Evolutionary conservation across 306 rosid genomes (phyloP), one percentile per base, ranked within the genome.

Genomic region (Mimosa pudica): DNA sequence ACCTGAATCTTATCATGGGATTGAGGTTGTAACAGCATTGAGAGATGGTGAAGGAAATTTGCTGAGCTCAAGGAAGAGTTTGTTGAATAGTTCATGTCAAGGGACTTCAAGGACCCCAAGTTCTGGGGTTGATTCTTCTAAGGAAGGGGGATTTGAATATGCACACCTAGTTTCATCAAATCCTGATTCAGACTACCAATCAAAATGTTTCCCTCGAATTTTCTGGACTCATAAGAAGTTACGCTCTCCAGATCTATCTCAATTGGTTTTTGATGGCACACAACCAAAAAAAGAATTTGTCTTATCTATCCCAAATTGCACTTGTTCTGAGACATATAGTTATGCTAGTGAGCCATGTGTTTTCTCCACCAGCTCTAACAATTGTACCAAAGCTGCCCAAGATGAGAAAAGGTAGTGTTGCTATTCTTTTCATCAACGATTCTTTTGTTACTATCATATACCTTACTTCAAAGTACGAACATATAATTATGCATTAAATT

Each of bases 21-120:
- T 45, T 84, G 91, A 87, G 52, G 82, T 35, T 13, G 87, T 81
- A 61, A 80, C 83, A 13, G 85, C 89, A 20, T 79, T 84, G 81
- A 88, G 96, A 84, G 86, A 88, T 71, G 74, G 85, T 12, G 92
- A 88, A 65, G 94, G 90, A 75, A 91, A 91, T 75, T 47, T 84
- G 64, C 88, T 87, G n/a, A 81, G 94, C 83, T 86, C 97, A 68
- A 82, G 83, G 78, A 83, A 87, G 33, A 79, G 85, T 44, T 38
- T 81, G 17, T 74, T 84, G 58, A 74, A 62, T 12, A 51, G 75
- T 81, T 79, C 91, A n/a, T 84, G 78, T 32, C 86, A 83, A 76
- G 89, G 81, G 65, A 42, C 66, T 24, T 66, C 71, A 35, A 81
- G 67, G 71, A 57, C 74, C 32, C 65, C 92, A 20, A 75, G 44